These are phyloP conservation scores for Colletotrichum sublineola DNA, from an alignment of 2,329 filamentous ascomycete genomes.

Conservation along the genomic window DNA sequence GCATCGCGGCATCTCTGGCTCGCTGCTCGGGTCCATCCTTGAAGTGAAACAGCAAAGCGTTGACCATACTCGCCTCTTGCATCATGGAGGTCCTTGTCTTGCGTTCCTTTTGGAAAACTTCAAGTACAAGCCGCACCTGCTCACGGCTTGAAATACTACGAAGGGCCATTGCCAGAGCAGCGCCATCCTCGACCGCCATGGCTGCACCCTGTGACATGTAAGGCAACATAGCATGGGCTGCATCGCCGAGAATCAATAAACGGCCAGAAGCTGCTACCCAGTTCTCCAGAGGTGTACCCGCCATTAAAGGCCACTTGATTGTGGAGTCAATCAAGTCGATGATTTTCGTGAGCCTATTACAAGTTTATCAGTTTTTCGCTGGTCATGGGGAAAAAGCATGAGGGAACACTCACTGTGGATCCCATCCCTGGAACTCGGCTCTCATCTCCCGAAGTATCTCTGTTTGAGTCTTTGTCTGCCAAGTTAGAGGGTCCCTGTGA, in stretches of 20 bases:
- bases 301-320: slow-evolving; percentile 52
- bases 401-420: slow-evolving; percentile 46
- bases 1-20: slow-evolving; percentile 58
- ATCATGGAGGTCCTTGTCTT: slow-evolving; percentile 71
- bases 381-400: not conserved
- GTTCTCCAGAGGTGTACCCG: slow-evolving; percentile 45
- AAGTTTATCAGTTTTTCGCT: not conserved
- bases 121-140: slow-evolving; percentile 51
- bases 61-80: slow-evolving; percentile 68
- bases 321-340: slow-evolving; percentile 52
- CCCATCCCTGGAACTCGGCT: slow-evolving; percentile 51
- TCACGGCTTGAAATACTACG: slow-evolving; percentile 55
- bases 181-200: slow-evolving; percentile 73
- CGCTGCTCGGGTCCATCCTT: slow-evolving; percentile 56
- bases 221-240: slow-evolving; percentile 74
- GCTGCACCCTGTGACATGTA: slow-evolving; percentile 70
- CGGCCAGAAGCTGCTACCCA: slow-evolving; percentile 70
- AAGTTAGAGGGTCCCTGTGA: slow-evolving; percentile 49
- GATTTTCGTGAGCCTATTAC: slow-evolving; percentile 50
- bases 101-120: slow-evolving; percentile 69
- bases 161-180: slow-evolving; percentile 68
- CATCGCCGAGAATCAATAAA: slow-evolving; percentile 73
- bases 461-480: slow-evolving; percentile 44
- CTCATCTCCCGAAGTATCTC: slow-evolving; percentile 51
- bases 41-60: slow-evolving; percentile 63